Conservation (phyloP, 768 basidiomycete genomes). For the Crepidotus variabilis region DNA sequence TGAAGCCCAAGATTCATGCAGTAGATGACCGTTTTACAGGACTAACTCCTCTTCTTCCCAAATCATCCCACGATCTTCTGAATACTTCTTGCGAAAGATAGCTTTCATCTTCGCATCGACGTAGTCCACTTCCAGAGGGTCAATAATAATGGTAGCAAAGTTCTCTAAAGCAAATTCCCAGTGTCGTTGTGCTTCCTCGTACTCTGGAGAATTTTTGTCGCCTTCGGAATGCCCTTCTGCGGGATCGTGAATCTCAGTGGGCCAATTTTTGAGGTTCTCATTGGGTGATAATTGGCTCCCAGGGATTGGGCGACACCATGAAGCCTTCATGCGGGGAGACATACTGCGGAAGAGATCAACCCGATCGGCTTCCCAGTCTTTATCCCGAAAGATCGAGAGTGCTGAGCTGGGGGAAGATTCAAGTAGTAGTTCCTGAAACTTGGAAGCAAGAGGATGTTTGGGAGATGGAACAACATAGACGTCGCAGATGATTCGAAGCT, state of each 20-base stretch:
- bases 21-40: too few relatives aligned
- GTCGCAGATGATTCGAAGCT: conserved; percentile 66
- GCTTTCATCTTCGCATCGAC: conserved; percentile 64
- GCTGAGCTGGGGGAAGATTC: conserved; percentile 12
- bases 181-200: conserved; percentile 38
- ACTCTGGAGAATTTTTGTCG: conserved; percentile 28
- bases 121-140: conserved; percentile 68
- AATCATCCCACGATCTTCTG: conserved; percentile 22
- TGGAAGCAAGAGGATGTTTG: conserved; percentile 27
- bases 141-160: conserved; percentile 70
- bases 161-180: conserved; percentile 56
- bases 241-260: conserved; percentile 44
- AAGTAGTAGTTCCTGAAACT: conserved; percentile 26
- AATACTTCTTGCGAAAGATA: conserved; percentile 39
- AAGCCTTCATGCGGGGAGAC: conserved; percentile 61
- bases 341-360: conserved; percentile 55
- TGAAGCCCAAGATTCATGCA: too few relatives aligned
- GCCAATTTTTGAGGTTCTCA: conserved; percentile 64
- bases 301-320: conserved; percentile 67
- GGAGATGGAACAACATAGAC: conserved; percentile 55
- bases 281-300: conserved; percentile 50
- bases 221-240: neutral
- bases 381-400: conserved; percentile 30
- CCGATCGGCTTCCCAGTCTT: conserved; percentile 68
- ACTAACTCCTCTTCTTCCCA: conserved; percentile 64